phyloP scores from a whole-genome alignment of 1,284 basidiomycete species.

The Naganishia sp. region DNA sequence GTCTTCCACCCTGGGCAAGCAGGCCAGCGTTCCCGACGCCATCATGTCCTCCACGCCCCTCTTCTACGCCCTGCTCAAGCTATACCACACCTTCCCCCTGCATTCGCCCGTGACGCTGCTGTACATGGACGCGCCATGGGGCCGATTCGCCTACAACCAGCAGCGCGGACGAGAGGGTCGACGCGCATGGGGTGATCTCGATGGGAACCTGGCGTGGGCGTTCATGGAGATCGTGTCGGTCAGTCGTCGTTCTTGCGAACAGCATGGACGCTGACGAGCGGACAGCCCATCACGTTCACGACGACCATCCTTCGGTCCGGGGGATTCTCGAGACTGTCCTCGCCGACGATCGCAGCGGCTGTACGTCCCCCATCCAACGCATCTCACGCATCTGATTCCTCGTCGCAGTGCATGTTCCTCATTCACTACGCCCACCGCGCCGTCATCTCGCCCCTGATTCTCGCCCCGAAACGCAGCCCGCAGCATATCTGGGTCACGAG shows the following conservation, averaged over 20 bases:
- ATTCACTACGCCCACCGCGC: constrained; percentile 83
- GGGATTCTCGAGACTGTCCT: constrained; percentile 46
- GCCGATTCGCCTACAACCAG: constrained; percentile 64
- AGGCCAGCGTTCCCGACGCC: not conserved
- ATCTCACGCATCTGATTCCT: not conserved
- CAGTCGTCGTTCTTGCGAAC: constrained; percentile 48
- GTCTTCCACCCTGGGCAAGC: not conserved
- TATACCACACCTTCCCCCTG: constrained; percentile 54
- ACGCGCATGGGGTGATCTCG: constrained; percentile 12
- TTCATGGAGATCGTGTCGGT: constrained; percentile 83
- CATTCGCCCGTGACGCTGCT: constrained; percentile 54
- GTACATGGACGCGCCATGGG: constrained; percentile 70
- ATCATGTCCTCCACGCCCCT: constrained; percentile 16
- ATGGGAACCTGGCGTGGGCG: constrained; percentile 68
- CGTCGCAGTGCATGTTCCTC: constrained; percentile 60
- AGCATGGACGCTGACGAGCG: not conserved
- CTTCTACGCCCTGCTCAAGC: constrained; percentile 25
- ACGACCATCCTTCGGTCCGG: constrained; percentile 37
- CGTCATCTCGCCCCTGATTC: constrained; percentile 70
- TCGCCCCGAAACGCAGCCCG: constrained; percentile 76
- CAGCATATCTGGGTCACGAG: constrained; percentile 69
- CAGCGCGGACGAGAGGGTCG: constrained; percentile 55
- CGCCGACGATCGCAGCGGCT: constrained; percentile 62
- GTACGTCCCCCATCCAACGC: constrained; percentile 25
- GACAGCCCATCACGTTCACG: constrained; percentile 57